Conservation (phyloP, 2,329 filamentous ascomycete species). For the Raffaelea albimanens region DNA sequence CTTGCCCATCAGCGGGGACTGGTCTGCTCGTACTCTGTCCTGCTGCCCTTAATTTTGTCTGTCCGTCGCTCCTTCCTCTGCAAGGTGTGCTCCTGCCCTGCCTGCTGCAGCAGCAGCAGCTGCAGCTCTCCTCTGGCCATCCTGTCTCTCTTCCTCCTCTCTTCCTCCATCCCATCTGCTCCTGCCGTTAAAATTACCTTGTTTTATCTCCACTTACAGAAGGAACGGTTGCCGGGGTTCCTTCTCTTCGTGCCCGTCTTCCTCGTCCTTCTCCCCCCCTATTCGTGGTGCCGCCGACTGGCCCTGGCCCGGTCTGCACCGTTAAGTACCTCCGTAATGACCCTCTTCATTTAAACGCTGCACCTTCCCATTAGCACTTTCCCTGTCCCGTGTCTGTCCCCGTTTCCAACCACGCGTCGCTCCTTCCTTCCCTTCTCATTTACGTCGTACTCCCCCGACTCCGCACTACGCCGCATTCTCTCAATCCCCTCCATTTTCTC, state of each 20-base stretch:
- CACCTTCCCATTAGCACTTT: not conserved
- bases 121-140: not conserved
- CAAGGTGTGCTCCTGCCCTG: not conserved
- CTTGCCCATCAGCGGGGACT: too few relatives aligned
- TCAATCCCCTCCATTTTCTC: not conserved
- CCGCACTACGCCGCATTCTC: not conserved
- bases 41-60: too few relatives aligned
- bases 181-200: too few relatives aligned
- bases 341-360: not conserved
- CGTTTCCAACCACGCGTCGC: constrained; percentile 7
- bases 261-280: too few relatives aligned
- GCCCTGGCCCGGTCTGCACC: not conserved
- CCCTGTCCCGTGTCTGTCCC: not conserved
- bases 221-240: constrained; percentile 1
- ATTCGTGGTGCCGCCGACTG: not conserved
- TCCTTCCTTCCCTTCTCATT: constrained; percentile 6
- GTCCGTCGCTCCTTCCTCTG: too few relatives aligned
- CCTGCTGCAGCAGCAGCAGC: not conserved
- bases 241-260: not conserved
- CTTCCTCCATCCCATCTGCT: not conserved
- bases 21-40: too few relatives aligned
- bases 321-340: not conserved
- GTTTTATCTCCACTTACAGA: not conserved
- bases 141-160: not conserved
- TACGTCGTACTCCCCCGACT: not conserved